Conservation (phyloP, 1,284 basidiomycete genomes). For the Tilletia caries region DNA sequence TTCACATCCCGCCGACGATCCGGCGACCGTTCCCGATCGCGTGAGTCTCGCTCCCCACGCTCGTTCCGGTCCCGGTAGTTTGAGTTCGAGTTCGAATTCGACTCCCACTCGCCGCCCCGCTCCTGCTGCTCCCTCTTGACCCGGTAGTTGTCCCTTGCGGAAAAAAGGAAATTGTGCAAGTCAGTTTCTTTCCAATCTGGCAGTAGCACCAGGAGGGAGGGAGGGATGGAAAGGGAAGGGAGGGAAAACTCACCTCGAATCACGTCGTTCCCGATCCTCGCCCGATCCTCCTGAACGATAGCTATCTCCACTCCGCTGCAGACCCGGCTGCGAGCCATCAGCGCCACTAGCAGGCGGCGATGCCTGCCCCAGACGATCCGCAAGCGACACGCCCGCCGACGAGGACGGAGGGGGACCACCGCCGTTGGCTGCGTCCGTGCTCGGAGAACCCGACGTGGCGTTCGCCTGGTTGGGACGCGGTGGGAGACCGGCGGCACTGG, state of each 20-base stretch:
- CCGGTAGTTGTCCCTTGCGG: constrained; percentile 4
- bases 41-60: not conserved
- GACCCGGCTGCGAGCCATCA: not conserved
- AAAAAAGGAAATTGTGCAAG: no score
- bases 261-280: not conserved
- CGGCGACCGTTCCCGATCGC: constrained; percentile 8
- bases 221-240: no score
- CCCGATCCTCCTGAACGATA: not conserved
- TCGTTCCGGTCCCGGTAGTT: not conserved
- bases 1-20: not conserved
- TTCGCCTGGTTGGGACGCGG: not conserved
- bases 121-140: no score
- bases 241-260: constrained; percentile 5
- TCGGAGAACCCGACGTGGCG: no score
- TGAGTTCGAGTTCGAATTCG: not conserved
- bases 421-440: not conserved
- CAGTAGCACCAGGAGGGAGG: no score
- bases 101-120: not conserved
- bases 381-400: not conserved
- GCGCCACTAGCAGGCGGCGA: not conserved
- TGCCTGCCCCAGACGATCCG: not conserved
- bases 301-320: not conserved
- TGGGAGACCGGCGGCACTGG: not conserved
- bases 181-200: no score
- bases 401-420: no score